Evolutionary conservation across 1,139 yeast species (phyloP).

Genomic region (Hanseniaspora uvarum): DNA sequence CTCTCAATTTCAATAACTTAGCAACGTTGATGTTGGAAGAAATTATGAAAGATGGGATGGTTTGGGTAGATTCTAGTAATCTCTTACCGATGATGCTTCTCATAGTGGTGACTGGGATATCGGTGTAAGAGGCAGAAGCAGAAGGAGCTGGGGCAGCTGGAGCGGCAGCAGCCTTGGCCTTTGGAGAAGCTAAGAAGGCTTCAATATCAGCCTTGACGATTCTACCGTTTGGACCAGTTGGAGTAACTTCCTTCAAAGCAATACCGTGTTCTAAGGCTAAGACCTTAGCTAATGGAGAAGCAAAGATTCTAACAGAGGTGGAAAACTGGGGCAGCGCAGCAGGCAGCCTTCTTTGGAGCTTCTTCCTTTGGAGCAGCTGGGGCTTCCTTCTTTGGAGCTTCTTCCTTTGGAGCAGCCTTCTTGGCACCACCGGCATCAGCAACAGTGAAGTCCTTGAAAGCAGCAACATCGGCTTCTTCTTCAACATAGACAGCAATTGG

Average conservation of each 20-base stretch:
- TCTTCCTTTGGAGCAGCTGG: conserved; percentile 33
- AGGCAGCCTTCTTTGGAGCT: conserved; percentile 30
- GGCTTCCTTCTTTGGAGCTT: conserved; percentile 32
- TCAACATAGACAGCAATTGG: conserved; percentile 97
- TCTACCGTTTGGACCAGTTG: conserved; percentile 93
- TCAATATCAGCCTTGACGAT: conserved; percentile 86
- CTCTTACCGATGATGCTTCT: conserved; percentile 89
- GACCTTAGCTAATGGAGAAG: conserved; percentile 91
- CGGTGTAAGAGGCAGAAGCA: conserved; percentile 55
- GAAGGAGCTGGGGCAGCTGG: conserved; percentile 42
- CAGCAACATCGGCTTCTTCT: conserved; percentile 70
- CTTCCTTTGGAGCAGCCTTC: conserved; percentile 33
- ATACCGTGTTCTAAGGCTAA: conserved; percentile 90
- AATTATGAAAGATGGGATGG: conserved; percentile 84
- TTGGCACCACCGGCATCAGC: conserved; percentile 55
- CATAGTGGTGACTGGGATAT: conserved; percentile 81
- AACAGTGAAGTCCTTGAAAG: conserved; percentile 76
- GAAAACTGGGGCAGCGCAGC: conserved; percentile 27
- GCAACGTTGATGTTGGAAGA: conserved; percentile 78
- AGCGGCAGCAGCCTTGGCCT: conserved; percentile 34
- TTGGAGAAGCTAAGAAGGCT: conserved; percentile 38
- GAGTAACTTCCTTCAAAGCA: conserved; percentile 72
- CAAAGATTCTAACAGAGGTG: conserved; percentile 58
- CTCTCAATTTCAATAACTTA: conserved; percentile 84
- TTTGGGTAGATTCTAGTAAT: conserved; percentile 72